Evolutionary conservation across 495 filamentous ascomycete species (phyloP).

Genomic region (Hypoxylon rickii): DNA sequence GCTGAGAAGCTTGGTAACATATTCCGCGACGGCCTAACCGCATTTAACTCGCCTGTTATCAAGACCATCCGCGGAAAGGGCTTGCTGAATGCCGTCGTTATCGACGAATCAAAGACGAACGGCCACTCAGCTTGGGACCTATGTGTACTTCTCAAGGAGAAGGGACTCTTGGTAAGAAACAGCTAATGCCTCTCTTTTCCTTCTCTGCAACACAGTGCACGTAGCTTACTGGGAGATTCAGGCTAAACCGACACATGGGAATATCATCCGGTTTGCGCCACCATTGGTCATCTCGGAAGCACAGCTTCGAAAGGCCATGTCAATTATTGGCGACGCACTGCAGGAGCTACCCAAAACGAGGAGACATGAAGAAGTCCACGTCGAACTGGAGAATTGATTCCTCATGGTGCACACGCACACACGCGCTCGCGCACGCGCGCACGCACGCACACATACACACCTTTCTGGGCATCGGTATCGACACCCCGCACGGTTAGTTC

Average conservation of each 20-base stretch:
- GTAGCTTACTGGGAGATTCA: slow-evolving; percentile 50
- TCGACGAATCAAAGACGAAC: slow-evolving; percentile 84
- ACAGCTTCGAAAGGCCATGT: slow-evolving; percentile 77
- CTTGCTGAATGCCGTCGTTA: slow-evolving; percentile 92
- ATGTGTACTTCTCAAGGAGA: slow-evolving; percentile 93
- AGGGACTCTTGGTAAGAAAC: slow-evolving; percentile 80
- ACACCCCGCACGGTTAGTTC: slow-evolving; percentile 23
- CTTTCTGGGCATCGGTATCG: neutral
- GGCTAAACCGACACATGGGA: slow-evolving; percentile 98
- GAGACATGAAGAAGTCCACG: slow-evolving; percentile 36
- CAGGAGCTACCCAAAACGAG: slow-evolving; percentile 57
- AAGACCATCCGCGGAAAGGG: slow-evolving; percentile 88
- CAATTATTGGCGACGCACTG: slow-evolving; percentile 77
- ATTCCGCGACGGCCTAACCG: slow-evolving; percentile 77
- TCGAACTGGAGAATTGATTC: slow-evolving; percentile 37
- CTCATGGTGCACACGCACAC: slow-evolving; percentile 6
- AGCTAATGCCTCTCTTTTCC: slow-evolving; percentile 8
- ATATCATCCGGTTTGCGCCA: slow-evolving; percentile 94
- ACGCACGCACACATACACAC: neutral
- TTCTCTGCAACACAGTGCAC: slow-evolving; percentile 12
- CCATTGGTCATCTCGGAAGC: slow-evolving; percentile 84
- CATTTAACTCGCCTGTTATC: slow-evolving; percentile 78
- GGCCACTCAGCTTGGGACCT: slow-evolving; percentile 96
- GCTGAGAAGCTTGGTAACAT: slow-evolving; percentile 79
- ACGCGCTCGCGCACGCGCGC: neutral